Conservation (phyloP, 139 green algal genomes). For the Haematococcus lacustris region DNA sequence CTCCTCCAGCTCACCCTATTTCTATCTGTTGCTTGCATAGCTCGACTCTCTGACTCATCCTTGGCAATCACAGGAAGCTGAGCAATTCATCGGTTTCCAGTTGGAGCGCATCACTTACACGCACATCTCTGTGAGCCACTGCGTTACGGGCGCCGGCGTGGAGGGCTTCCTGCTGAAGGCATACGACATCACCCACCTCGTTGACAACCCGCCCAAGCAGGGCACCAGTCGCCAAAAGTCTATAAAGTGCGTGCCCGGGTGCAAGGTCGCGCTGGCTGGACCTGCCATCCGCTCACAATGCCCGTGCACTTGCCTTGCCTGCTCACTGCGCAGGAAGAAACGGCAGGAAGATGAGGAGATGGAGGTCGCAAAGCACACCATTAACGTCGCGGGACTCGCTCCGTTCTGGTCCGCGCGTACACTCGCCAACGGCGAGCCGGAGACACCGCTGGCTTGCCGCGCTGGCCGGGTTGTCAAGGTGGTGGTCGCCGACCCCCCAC, state of each 20-base stretch:
- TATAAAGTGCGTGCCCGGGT: not conserved
- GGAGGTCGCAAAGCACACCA: not conserved
- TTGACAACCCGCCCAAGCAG: not conserved
- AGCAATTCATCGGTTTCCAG: slow-evolving; percentile 35
- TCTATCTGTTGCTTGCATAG: no score
- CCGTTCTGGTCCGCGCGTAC: slow-evolving; percentile 2
- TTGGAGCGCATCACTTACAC: slow-evolving; percentile 25
- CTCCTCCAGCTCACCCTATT: no score
- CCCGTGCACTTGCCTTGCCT: no score
- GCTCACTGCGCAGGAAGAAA: not conserved
- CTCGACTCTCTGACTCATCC: no score
- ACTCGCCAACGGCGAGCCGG: not conserved
- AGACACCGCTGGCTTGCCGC: not conserved
- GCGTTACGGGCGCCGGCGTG: slow-evolving; percentile 6
- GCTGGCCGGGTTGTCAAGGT: slow-evolving; percentile 15
- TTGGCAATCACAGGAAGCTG: slow-evolving; percentile 7
- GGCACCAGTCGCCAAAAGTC: not conserved
- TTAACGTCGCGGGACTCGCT: not conserved
- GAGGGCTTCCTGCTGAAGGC: slow-evolving; percentile 23
- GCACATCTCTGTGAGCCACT: slow-evolving; percentile 12
- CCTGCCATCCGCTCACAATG: no score
- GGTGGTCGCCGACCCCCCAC: slow-evolving; percentile 9
- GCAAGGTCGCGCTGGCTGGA: no score
- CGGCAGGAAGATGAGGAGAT: not conserved
- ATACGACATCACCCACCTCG: slow-evolving; percentile 24